A percentile compares a stretch with the other conserved stretches of the same genome.
Conservation (phyloP, 352 stramenopile genomes). For the Phytopythium oedochilum region DNA sequence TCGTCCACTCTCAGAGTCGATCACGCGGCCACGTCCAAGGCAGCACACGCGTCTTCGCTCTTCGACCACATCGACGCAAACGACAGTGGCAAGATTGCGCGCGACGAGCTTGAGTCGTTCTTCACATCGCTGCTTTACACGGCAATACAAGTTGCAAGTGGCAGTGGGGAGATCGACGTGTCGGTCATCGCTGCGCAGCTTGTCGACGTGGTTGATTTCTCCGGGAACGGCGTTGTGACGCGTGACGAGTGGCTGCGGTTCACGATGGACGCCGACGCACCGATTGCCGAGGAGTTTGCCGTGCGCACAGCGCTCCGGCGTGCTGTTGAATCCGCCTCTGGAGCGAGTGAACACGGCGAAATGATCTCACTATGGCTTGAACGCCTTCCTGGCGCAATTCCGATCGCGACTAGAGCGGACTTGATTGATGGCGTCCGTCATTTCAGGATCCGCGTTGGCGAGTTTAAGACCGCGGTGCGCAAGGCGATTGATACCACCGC, state of each 20-base stretch:
- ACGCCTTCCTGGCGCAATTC: slow-evolving; percentile 28
- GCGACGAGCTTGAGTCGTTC: slow-evolving; percentile 43
- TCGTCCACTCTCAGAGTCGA: background rate
- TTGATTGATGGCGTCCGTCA: background rate
- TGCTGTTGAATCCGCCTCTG: background rate
- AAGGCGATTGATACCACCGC: slow-evolving; percentile 10
- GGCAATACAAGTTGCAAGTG: too few relatives aligned
- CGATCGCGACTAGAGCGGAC: background rate
- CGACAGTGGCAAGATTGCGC: slow-evolving; percentile 48
- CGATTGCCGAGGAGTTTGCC: slow-evolving; percentile 16
- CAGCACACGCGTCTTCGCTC: slow-evolving; percentile 7
- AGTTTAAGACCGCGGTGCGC: slow-evolving; percentile 54
- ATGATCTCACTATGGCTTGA: slow-evolving; percentile 35
- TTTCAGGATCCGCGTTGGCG: slow-evolving; percentile 45
- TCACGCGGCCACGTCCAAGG: background rate
- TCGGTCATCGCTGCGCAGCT: slow-evolving; percentile 23
- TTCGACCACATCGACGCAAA: slow-evolving; percentile 51
- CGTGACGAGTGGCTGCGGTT: slow-evolving; percentile 49
- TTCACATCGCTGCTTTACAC: slow-evolving; percentile 5
- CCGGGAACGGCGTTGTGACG: slow-evolving; percentile 52
- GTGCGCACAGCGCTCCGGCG: slow-evolving; percentile 11
- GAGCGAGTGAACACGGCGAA: background rate
- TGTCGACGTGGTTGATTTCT: slow-evolving; percentile 39
- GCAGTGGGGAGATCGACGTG: background rate
- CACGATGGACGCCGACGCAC: slow-evolving; percentile 8